Conservation (phyloP, 2,329 filamentous ascomycete genomes). For the Tolypocladium album region DNA sequence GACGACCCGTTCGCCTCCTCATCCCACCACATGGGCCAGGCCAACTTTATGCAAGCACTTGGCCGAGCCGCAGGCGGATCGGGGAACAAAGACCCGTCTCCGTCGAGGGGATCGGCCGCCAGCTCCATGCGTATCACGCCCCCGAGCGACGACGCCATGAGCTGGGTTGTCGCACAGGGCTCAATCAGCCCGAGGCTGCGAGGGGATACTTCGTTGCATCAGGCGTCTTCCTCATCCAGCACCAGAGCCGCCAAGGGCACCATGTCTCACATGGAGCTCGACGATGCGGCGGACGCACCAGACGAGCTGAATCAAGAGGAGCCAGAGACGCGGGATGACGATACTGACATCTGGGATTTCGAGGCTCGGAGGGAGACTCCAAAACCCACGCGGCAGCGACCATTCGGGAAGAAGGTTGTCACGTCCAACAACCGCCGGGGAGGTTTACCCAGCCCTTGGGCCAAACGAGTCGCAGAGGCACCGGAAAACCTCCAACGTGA, state of each 20-base stretch:
- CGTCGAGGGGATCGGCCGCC: conserved; percentile 15
- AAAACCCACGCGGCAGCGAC: conserved; percentile 15
- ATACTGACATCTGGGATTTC: conserved; percentile 45
- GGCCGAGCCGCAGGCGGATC: conserved; percentile 12
- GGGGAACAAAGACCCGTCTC: not conserved
- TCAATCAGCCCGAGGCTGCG: conserved; percentile 24
- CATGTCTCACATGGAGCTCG: conserved; percentile 4
- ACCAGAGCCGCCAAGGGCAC: not conserved
- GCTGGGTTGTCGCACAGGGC: conserved; percentile 28
- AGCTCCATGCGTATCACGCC: conserved; percentile 22
- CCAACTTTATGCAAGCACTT: conserved; percentile 21
- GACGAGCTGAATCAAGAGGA: conserved; percentile 2
- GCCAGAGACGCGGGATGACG: conserved; percentile 21
- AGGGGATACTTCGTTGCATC: conserved; percentile 22
- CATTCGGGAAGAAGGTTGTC: conserved; percentile 16
- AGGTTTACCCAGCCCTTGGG: conserved; percentile 30
- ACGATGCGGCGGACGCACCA: conserved; percentile 9
- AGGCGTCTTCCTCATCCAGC: conserved; percentile 10
- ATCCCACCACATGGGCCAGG: conserved; percentile 15
- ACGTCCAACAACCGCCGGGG: conserved; percentile 10
- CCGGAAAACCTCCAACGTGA: conserved; percentile 2
- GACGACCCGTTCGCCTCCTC: conserved; percentile 19
- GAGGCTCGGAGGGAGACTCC: conserved; percentile 41
- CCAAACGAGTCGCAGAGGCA: conserved; percentile 9
- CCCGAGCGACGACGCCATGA: conserved; percentile 28